phyloP scores from a whole-genome alignment of 2,329 filamentous ascomycete genomes.

The Fusarium sp. region DNA sequence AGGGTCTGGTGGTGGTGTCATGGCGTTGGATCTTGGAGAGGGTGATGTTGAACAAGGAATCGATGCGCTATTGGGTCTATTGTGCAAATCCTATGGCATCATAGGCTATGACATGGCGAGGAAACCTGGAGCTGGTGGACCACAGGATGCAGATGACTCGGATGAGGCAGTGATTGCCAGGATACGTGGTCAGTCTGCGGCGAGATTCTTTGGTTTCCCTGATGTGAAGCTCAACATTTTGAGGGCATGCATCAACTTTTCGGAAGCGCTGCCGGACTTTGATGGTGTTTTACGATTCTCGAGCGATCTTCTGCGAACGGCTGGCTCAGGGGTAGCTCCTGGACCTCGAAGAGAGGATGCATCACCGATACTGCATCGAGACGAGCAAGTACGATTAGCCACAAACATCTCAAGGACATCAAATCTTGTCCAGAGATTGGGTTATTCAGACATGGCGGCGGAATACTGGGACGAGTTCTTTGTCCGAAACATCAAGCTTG shows the following conservation, averaged over 20 bases:
- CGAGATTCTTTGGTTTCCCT: conserved; percentile 80
- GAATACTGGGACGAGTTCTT: conserved; percentile 99
- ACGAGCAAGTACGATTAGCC: conserved; percentile 87
- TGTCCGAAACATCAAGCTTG: conserved; percentile 79
- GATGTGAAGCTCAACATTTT: conserved; percentile 88
- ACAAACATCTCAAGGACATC: conserved; percentile 90
- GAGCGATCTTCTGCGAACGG: conserved; percentile 83
- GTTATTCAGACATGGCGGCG: conserved; percentile 76
- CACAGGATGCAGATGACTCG: conserved; percentile 55
- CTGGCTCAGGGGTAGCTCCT: conserved; percentile 83
- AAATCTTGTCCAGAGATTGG: conserved; percentile 79
- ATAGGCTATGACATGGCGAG: conserved; percentile 60
- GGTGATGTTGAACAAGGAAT: conserved; percentile 75
- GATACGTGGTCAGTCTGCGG: conserved; percentile 69
- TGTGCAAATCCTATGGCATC: conserved; percentile 75
- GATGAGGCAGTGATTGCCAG: conserved; percentile 66
- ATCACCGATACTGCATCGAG: conserved; percentile 76
- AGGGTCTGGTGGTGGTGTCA: conserved; percentile 62
- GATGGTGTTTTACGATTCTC: conserved; percentile 90
- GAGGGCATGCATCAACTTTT: conserved; percentile 91
- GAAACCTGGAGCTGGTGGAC: conserved; percentile 41
- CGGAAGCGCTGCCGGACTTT: conserved; percentile 93
- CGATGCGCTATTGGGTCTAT: conserved; percentile 70
- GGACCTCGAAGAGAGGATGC: conserved; percentile 76
- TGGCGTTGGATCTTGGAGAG: conserved; percentile 71